These are phyloP conservation scores for Hypoxylon lienhwacheense DNA, from an alignment of 495 filamentous ascomycete species.

Conservation along the genomic window DNA sequence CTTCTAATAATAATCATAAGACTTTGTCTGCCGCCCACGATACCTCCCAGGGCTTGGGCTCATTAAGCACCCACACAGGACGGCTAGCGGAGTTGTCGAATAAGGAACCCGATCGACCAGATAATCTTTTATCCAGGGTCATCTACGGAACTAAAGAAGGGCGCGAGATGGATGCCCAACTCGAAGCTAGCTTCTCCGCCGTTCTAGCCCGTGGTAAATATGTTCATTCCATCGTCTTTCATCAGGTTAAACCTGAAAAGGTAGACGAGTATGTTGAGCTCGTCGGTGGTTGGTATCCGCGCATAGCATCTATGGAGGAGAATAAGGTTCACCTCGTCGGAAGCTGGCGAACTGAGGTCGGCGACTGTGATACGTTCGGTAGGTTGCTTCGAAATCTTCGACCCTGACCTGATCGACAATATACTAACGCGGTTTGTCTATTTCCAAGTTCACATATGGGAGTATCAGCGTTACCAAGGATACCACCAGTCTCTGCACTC, in stretches of 20 bases:
- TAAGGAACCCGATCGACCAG: constrained; percentile 49
- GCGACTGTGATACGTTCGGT: constrained; percentile 98
- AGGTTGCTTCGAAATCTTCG: constrained; percentile 32
- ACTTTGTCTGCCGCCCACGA: constrained; percentile 47
- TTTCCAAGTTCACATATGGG: constrained; percentile 90
- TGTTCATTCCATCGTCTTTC: constrained; percentile 96
- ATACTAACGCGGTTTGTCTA: constrained; percentile 22
- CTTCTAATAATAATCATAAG: constrained; percentile 59
- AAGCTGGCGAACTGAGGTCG: constrained; percentile 98
- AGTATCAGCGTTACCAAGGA: constrained; percentile 95
- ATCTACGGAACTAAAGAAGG: constrained; percentile 98
- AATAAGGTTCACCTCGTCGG: constrained; percentile 96
- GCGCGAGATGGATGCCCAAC: constrained; percentile 86
- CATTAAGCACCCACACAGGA: constrained; percentile 65
- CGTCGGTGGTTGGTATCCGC: constrained; percentile 90
- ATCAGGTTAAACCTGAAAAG: constrained; percentile 92
- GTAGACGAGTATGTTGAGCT: constrained; percentile 93
- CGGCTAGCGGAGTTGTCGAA: constrained; percentile 48
- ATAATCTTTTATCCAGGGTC: constrained; percentile 63
- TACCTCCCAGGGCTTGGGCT: constrained; percentile 58
- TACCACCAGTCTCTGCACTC: constrained; percentile 89
- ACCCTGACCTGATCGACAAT: not conserved
- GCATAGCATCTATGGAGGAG: constrained; percentile 74
- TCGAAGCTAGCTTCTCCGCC: constrained; percentile 91
- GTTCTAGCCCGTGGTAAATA: constrained; percentile 96